A percentile compares a stretch with the other conserved stretches of the same genome.
Evolutionary conservation across 23 red algal species (phyloP).

Genomic region (Pyropia yezoensis): DNA sequence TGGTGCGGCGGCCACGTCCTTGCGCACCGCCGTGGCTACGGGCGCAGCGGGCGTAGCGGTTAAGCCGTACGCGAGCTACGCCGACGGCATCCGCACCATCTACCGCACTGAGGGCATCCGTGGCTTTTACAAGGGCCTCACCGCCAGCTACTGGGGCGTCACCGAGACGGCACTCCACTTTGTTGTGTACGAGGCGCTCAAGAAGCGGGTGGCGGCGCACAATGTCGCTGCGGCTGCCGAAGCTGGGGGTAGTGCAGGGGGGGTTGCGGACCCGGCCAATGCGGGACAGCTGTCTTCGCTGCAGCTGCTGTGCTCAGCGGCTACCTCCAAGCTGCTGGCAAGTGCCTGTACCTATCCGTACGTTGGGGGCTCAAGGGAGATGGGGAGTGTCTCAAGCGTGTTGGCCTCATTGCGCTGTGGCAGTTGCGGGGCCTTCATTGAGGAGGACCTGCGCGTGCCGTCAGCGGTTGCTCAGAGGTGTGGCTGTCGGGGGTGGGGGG

Average conservation of each 20-base stretch:
- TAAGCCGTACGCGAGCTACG: constrained; percentile 26
- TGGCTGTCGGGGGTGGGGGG: no score
- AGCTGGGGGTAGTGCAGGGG: not conserved
- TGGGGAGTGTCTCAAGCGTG: no score
- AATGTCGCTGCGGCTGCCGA: not conserved
- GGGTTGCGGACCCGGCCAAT: not conserved
- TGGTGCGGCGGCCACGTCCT: not conserved
- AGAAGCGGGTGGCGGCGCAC: constrained; percentile 3
- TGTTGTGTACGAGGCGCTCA: constrained; percentile 50
- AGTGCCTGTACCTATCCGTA: constrained; percentile 37
- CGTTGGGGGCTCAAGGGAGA: not conserved
- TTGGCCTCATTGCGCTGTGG: no score
- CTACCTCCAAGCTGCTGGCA: constrained; percentile 33
- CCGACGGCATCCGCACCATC: constrained; percentile 36
- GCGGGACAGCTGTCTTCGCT: constrained; percentile 2
- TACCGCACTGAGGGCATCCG: constrained; percentile 29
- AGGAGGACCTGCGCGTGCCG: no score
- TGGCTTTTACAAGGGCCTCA: constrained; percentile 52
- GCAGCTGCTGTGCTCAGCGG: constrained; percentile 30
- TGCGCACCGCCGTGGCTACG: no score
- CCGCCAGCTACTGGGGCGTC: constrained; percentile 57
- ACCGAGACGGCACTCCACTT: constrained; percentile 62
- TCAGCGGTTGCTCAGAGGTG: no score
- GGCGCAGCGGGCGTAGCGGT: not conserved
- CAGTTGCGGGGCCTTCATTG: no score